Evolutionary conservation across 2,329 filamentous ascomycete genomes (phyloP).

Genomic region (Cytospora chrysosperma): DNA sequence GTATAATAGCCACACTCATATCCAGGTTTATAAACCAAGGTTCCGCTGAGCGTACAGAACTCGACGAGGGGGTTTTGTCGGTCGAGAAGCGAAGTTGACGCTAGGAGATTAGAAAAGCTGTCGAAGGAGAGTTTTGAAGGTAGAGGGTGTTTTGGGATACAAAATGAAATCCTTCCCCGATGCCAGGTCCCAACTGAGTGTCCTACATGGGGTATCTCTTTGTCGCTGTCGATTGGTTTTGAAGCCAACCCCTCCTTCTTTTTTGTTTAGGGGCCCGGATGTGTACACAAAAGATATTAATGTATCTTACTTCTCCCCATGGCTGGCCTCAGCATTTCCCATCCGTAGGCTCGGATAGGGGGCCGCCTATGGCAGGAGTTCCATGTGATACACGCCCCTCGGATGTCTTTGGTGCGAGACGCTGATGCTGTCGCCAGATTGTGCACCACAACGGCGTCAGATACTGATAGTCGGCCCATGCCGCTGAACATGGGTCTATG

Average conservation of each 20-base stretch:
- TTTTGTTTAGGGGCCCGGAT: not conserved
- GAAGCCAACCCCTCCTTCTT: slow-evolving; percentile 1
- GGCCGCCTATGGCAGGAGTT: not conserved
- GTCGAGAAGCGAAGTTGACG: slow-evolving; percentile 22
- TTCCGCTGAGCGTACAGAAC: slow-evolving; percentile 4
- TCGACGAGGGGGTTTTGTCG: slow-evolving; percentile 3
- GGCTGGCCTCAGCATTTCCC: not conserved
- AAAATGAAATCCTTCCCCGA: slow-evolving; percentile 6
- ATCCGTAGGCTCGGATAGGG: not conserved
- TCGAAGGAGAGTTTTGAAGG: slow-evolving; percentile 17
- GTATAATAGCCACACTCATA: slow-evolving; percentile 17
- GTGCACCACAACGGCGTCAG: slow-evolving; percentile 8
- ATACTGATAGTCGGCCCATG: not conserved
- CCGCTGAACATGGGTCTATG: not conserved
- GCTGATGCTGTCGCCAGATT: slow-evolving; percentile 8
- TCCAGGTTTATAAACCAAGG: slow-evolving; percentile 14
- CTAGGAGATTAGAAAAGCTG: slow-evolving; percentile 1
- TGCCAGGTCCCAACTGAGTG: not conserved
- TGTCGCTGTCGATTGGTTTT: slow-evolving; percentile 11
- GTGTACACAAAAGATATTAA: slow-evolving; percentile 20
- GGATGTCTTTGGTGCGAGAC: not conserved
- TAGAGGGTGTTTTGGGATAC: slow-evolving; percentile 5
- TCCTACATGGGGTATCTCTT: slow-evolving; percentile 17
- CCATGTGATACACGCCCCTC: slow-evolving; percentile 4
- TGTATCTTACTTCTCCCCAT: slow-evolving; percentile 14